Base-by-base conservation (phyloP, 1,139 yeast species). In the Hemisphaericaspora xylanilytica region DNA sequence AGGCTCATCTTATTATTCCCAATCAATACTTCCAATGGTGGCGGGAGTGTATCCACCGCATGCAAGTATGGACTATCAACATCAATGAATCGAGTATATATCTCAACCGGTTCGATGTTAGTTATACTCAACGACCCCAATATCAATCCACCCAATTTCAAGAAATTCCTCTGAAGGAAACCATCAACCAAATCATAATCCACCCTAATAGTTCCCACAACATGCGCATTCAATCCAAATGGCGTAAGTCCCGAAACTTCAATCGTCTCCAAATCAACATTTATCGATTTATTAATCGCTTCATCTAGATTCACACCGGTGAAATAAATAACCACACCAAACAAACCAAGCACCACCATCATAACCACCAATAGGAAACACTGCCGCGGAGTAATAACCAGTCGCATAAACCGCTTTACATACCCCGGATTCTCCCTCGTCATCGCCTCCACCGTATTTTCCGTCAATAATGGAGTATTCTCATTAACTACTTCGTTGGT, bases 111-210 rank as follows among this genome's bases (percentile, higher is more conserved):
- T 1, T 53, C 49, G n/a, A 39, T 43, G 13, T 65, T 61, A 1
- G 42, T 39, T 6, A 65, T 48, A 3, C 51, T 46, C 2, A 65
- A 47, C 2, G 52, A 44, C 0, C 70, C 67, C 9, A 61, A 30
- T 3, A 56, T 21, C 2, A 49, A 29, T 1, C 63, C 55, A 1
- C 54, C 53, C 3, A 52, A 25, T 31, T 55, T 53, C 22, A 61
- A 39, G 5, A 58, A 42, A 26, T 43, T 44, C 14, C 57, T 45
- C 36, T 61, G 57, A 17, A 61, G 16, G 7, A 39, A 24, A 32
- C 55, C 59, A 26, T 41, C 16, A 21, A 63, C 49, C 3, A 48
- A 40, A 34, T 53, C 52, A 43, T 65, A 66, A 44, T 63, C 47
- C n/a, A 63, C 45, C 7, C 47, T 42, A 3, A 64, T 39, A 1